Evolutionary conservation across 1,139 yeast genomes (phyloP).

Genomic region (Geotrichum macrosporum): DNA sequence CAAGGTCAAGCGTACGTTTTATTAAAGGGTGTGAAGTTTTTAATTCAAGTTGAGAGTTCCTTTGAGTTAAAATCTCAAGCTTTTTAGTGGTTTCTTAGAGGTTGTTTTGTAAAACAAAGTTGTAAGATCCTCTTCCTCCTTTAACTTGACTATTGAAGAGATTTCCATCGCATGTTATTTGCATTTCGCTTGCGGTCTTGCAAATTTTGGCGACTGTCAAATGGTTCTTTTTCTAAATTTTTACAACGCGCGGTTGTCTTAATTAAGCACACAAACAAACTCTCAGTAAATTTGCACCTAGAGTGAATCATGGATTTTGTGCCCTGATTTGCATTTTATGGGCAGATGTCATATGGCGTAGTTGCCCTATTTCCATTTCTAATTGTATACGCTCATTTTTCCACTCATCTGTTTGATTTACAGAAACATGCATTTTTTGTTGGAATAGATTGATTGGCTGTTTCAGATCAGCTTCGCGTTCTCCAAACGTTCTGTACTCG

Average conservation of each 20-base stretch:
- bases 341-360: slow-evolving; percentile 48
- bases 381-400: slow-evolving; percentile 35
- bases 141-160: too few species aligned
- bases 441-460: slow-evolving; percentile 29
- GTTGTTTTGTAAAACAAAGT: too few species aligned
- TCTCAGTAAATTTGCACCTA: slow-evolving; percentile 72
- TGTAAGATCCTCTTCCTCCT: too few species aligned
- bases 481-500: slow-evolving; percentile 27
- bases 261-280: slow-evolving; percentile 59
- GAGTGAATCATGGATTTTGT: slow-evolving; percentile 41
- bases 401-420: slow-evolving; percentile 19
- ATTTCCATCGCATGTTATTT: slow-evolving; percentile 59
- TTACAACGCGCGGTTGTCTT: slow-evolving; percentile 62
- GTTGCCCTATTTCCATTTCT: slow-evolving; percentile 42
- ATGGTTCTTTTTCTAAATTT: slow-evolving; percentile 71
- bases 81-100: slow-evolving; percentile 46
- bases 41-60: slow-evolving; percentile 54
- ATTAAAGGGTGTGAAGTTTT: slow-evolving; percentile 49
- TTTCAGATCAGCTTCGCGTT: slow-evolving; percentile 23
- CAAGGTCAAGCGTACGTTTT: slow-evolving; percentile 48
- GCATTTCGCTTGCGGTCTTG: slow-evolving; percentile 82
- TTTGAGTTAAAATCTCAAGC: slow-evolving; percentile 48
- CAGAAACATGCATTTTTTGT: slow-evolving; percentile 25
- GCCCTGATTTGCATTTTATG: slow-evolving; percentile 15
- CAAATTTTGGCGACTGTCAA: slow-evolving; percentile 64